phyloP scores from a whole-genome alignment of 257 asterid species.

The Orobanche coerulescens region DNA sequence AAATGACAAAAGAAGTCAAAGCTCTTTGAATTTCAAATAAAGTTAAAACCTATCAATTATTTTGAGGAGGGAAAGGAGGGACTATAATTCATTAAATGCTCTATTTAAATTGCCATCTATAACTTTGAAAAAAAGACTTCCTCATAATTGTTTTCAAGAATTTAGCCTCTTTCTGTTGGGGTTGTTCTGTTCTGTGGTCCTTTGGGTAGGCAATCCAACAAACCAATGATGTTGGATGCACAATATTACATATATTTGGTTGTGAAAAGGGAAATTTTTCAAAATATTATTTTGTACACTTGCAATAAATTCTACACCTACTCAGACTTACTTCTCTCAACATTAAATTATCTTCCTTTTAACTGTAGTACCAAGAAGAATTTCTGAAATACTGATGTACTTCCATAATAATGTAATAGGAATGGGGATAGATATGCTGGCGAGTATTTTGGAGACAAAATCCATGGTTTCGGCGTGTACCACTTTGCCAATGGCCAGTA shows the following conservation, averaged over 20 bases:
- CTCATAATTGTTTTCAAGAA: not conserved
- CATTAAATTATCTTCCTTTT: no score
- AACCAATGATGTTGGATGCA: slow-evolving; percentile 13
- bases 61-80: no score
- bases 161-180: slow-evolving; percentile 9
- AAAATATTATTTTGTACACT: slow-evolving; percentile 7
- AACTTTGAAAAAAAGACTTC: slow-evolving; percentile 7
- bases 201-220: slow-evolving; percentile 15
- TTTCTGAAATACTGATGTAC: not conserved
- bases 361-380: no score
- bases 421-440: slow-evolving; percentile 76
- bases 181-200: slow-evolving; percentile 18
- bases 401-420: no score
- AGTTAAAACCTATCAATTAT: no score
- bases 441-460: slow-evolving; percentile 68
- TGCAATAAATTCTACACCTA: slow-evolving; percentile 21
- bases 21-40: no score
- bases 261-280: not conserved
- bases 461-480: slow-evolving; percentile 79
- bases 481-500: slow-evolving; percentile 61
- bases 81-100: not conserved
- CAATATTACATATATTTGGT: not conserved
- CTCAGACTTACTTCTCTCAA: not conserved
- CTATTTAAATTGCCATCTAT: not conserved
- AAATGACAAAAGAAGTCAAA: no score